A percentile compares a stretch with the other conserved stretches of the same genome.
Evolutionary conservation across 1,284 basidiomycete species (phyloP).

Genomic region (Cryptococcus sp.): DNA sequence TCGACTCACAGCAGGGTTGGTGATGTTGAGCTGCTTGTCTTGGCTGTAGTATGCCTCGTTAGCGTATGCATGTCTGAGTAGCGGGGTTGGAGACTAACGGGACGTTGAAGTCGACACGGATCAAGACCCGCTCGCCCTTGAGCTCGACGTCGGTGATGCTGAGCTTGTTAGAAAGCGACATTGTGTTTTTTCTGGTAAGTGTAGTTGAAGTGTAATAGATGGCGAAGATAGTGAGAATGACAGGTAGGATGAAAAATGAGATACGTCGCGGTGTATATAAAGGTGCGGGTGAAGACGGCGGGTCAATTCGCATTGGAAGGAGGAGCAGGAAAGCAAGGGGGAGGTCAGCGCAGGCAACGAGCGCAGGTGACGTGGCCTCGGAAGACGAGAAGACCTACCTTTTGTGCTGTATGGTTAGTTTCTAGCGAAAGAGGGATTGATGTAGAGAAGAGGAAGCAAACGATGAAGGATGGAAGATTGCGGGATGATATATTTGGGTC

Average conservation of each 20-base stretch:
- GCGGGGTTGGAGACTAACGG: slow-evolving; percentile 55
- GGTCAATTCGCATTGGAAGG: slow-evolving; percentile 2
- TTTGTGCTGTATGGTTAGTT: background rate
- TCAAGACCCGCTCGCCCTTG: slow-evolving; percentile 80
- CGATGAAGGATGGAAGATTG: too few relatives aligned
- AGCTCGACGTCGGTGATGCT: slow-evolving; percentile 89
- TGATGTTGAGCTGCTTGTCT: slow-evolving; percentile 78
- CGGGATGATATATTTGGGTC: too few relatives aligned
- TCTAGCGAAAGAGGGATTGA: too few relatives aligned
- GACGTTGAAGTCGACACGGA: slow-evolving; percentile 99
- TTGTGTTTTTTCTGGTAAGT: slow-evolving; percentile 54
- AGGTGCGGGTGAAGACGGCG: slow-evolving; percentile 6
- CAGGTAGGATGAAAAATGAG: slow-evolving; percentile 11
- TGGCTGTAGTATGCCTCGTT: slow-evolving; percentile 27
- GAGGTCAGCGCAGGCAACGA: background rate
- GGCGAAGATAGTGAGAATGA: slow-evolving; percentile 12
- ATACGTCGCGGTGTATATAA: background rate
- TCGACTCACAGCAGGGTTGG: slow-evolving; percentile 82
- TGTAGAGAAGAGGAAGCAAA: too few relatives aligned
- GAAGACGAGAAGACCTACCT: background rate
- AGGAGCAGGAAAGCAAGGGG: background rate
- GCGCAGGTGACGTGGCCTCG: background rate
- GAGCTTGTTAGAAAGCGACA: slow-evolving; percentile 95
- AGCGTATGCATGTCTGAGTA: background rate
- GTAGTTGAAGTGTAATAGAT: background rate